These are phyloP conservation scores for Myotisia sp. DNA, from an alignment of 2,329 filamentous ascomycete genomes.

Conservation along the genomic window DNA sequence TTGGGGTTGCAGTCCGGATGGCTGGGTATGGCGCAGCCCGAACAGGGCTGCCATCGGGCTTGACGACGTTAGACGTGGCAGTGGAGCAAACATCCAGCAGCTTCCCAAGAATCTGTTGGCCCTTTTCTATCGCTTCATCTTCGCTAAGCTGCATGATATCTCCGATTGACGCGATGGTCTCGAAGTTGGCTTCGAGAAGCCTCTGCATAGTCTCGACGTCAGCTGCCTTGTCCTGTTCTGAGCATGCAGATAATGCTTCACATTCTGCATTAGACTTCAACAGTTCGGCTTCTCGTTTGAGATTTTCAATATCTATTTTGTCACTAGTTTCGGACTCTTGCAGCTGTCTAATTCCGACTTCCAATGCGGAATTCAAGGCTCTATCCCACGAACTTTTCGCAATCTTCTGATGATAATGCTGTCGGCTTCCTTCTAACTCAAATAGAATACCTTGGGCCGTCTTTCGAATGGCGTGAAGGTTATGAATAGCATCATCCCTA, in stretches of 20 bases:
- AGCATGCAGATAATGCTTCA: slow-evolving; percentile 60
- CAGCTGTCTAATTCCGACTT: slow-evolving; percentile 69
- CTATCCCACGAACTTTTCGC: slow-evolving; percentile 76
- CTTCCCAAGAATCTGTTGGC: slow-evolving; percentile 60
- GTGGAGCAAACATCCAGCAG: slow-evolving; percentile 63
- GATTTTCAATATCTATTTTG: slow-evolving; percentile 51
- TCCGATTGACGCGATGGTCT: slow-evolving; percentile 69
- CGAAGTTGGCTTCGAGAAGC: slow-evolving; percentile 79
- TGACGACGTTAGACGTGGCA: slow-evolving; percentile 70
- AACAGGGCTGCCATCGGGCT: slow-evolving; percentile 58
- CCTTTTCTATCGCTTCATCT: slow-evolving; percentile 65
- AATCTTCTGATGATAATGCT: slow-evolving; percentile 77
- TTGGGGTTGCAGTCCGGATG: slow-evolving; percentile 59
- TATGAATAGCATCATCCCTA: slow-evolving; percentile 51
- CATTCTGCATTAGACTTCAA: slow-evolving; percentile 70
- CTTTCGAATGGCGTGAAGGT: slow-evolving; percentile 63
- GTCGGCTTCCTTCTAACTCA: slow-evolving; percentile 77
- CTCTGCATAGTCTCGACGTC: slow-evolving; percentile 68
- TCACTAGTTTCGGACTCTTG: slow-evolving; percentile 53
- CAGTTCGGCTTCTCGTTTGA: slow-evolving; percentile 72
- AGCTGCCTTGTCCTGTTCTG: slow-evolving; percentile 70
- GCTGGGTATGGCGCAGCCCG: slow-evolving; percentile 50
- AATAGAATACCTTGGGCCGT: slow-evolving; percentile 76
- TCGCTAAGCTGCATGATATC: slow-evolving; percentile 72
- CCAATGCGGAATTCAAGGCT: slow-evolving; percentile 70